phyloP scores from a whole-genome alignment of 352 stramenopile genomes.

The Phytopythium vexans region DNA sequence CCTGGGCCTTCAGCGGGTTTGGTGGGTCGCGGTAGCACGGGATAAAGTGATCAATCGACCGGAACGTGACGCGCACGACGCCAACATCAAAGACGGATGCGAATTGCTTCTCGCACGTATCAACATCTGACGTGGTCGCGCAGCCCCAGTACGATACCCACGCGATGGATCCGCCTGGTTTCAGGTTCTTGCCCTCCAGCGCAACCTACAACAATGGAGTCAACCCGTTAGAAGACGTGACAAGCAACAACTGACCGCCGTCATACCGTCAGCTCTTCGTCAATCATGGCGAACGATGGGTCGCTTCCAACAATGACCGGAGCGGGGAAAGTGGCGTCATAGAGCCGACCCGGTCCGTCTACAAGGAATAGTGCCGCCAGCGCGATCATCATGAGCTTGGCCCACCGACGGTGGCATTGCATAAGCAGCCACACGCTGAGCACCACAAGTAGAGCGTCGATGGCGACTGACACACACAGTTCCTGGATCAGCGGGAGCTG shows the following conservation, averaged over 20 bases:
- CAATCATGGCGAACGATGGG: conserved; percentile 60
- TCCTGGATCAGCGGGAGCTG: conserved; percentile 48
- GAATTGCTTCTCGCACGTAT: conserved; percentile 75
- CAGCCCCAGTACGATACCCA: conserved; percentile 85
- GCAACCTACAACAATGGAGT: conserved; percentile 23
- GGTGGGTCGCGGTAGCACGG: conserved; percentile 82
- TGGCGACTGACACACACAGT: conserved; percentile 46
- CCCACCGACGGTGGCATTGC: conserved; percentile 56
- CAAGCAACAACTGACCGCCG: background rate
- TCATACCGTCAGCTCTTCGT: conserved; percentile 65
- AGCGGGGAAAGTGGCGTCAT: conserved; percentile 48
- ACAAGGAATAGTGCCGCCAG: conserved; percentile 43
- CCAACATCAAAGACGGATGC: conserved; percentile 52
- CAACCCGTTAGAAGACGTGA: background rate
- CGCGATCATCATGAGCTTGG: conserved; percentile 37
- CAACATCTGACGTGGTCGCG: conserved; percentile 49
- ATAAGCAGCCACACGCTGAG: conserved; percentile 42
- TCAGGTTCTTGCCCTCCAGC: conserved; percentile 71
- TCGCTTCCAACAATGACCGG: conserved; percentile 60
- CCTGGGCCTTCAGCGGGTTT: conserved; percentile 67
- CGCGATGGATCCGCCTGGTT: conserved; percentile 60
- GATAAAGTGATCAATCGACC: conserved; percentile 75
- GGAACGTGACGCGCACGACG: conserved; percentile 69
- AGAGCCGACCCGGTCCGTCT: conserved; percentile 43
- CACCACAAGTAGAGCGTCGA: conserved; percentile 43